phyloP scores from a whole-genome alignment of 345 rosid genomes.

The Draba incana region DNA sequence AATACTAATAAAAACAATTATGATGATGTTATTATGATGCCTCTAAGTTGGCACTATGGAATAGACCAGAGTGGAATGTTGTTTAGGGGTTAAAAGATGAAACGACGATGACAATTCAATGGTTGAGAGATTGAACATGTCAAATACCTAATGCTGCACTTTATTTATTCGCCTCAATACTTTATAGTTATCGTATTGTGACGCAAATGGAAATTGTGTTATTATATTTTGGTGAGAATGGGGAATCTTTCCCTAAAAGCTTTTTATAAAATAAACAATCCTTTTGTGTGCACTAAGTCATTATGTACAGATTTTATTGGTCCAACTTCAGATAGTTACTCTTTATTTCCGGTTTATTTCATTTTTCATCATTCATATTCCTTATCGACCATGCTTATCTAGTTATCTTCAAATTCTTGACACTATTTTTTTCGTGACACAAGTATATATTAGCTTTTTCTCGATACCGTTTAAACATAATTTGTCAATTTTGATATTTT shows the following conservation, averaged over 20 bases:
- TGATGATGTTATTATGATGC: slow-evolving; percentile 9
- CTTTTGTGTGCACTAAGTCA: slow-evolving; percentile 21
- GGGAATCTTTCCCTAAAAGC: slow-evolving; percentile 30
- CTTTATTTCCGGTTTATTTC: background rate
- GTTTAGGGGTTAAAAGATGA: background rate
- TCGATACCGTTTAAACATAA: background rate
- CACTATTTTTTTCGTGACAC: background rate
- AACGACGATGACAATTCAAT: slow-evolving; percentile 22
- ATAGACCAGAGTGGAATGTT: background rate
- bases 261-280: slow-evolving; percentile 1
- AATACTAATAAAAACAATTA: background rate
- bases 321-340: slow-evolving; percentile 21
- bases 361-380: slow-evolving; percentile 10
- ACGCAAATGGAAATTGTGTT: slow-evolving; percentile 36
- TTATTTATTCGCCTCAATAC: slow-evolving; percentile 26
- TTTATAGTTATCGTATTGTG: slow-evolving; percentile 21
- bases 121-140: slow-evolving; percentile 26
- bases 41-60: slow-evolving; percentile 13
- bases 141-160: slow-evolving; percentile 22
- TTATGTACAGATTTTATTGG: slow-evolving; percentile 20
- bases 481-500: background rate
- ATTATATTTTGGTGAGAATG: slow-evolving; percentile 25
- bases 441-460: background rate
- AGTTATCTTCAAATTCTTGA: slow-evolving; percentile 19
- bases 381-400: slow-evolving; percentile 27